Conservation (phyloP, 305 asterid species). For the Fraxinus greggii region DNA sequence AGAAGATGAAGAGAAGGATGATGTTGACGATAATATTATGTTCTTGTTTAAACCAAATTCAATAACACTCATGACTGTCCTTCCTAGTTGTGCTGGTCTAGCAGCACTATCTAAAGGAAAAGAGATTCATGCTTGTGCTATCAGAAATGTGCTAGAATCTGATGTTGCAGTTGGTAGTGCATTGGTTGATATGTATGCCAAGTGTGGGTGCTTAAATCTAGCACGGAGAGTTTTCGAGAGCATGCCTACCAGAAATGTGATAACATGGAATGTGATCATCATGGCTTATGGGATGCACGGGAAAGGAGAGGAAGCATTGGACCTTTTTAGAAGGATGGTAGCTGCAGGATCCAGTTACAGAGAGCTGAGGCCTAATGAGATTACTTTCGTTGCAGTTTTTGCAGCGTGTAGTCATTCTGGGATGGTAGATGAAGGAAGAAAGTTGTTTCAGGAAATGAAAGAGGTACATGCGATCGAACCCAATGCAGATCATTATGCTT, state of each 20-base stretch:
- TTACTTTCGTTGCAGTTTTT: slow-evolving; percentile 65
- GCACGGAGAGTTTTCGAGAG: slow-evolving; percentile 62
- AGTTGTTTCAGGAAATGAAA: slow-evolving; percentile 59
- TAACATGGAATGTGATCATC: slow-evolving; percentile 81
- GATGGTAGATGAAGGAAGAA: slow-evolving; percentile 62
- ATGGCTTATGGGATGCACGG: slow-evolving; percentile 87
- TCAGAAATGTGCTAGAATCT: slow-evolving; percentile 45
- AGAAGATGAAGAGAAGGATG: slow-evolving; percentile 20
- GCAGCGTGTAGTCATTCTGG: slow-evolving; percentile 84
- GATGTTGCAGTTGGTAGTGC: slow-evolving; percentile 81
- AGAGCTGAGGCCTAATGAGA: slow-evolving; percentile 60
- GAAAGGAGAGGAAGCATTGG: slow-evolving; percentile 58
- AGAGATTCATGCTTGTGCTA: slow-evolving; percentile 68
- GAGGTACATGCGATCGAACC: slow-evolving; percentile 47
- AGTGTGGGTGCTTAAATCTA: slow-evolving; percentile 67
- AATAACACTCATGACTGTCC: slow-evolving; percentile 69
- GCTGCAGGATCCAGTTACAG: slow-evolving; percentile 28
- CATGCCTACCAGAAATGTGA: slow-evolving; percentile 57
- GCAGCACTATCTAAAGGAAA: slow-evolving; percentile 70
- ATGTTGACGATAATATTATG: slow-evolving; percentile 6
- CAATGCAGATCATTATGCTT: slow-evolving; percentile 69
- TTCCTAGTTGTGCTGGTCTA: slow-evolving; percentile 75
- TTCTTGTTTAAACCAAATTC: slow-evolving; percentile 55
- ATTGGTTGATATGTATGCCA: slow-evolving; percentile 78
- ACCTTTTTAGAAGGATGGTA: slow-evolving; percentile 47